These are phyloP conservation scores for Calophaca sinica DNA, from an alignment of 306 rosid genomes.

Conservation along the genomic window DNA sequence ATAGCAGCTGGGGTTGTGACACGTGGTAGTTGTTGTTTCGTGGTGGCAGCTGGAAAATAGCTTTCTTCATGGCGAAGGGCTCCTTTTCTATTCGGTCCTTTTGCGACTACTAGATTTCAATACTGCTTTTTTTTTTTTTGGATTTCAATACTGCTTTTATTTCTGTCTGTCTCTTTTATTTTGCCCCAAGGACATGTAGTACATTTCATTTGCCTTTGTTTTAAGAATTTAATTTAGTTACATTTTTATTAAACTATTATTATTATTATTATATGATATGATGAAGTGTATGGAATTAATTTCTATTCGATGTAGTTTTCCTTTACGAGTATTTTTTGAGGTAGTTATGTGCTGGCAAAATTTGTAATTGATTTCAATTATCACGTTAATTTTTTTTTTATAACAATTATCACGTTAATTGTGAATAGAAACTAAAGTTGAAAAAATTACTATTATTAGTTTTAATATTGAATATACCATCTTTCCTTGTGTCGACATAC, in stretches of 20 bases:
- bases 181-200: no score
- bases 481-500: not conserved
- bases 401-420: no score
- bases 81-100: conserved; percentile 1
- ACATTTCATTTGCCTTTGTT: no score
- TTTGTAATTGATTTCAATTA: not conserved
- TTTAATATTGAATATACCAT: not conserved
- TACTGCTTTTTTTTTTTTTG: no score
- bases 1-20: conserved; percentile 34
- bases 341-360: not conserved
- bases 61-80: conserved; percentile 52
- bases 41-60: conserved; percentile 42
- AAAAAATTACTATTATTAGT: no score
- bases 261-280: no score
- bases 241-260: no score
- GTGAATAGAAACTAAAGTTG: not conserved
- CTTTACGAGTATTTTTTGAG: not conserved
- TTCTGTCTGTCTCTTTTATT: not conserved
- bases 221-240: no score
- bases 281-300: not conserved
- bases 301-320: not conserved
- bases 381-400: not conserved
- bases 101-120: not conserved
- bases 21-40: conserved; percentile 39
- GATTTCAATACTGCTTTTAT: not conserved